A percentile compares a stretch with the other conserved stretches of the same genome.
Evolutionary conservation across 441 rosid genomes (phyloP).

Genomic region (Erodium moschatum): DNA sequence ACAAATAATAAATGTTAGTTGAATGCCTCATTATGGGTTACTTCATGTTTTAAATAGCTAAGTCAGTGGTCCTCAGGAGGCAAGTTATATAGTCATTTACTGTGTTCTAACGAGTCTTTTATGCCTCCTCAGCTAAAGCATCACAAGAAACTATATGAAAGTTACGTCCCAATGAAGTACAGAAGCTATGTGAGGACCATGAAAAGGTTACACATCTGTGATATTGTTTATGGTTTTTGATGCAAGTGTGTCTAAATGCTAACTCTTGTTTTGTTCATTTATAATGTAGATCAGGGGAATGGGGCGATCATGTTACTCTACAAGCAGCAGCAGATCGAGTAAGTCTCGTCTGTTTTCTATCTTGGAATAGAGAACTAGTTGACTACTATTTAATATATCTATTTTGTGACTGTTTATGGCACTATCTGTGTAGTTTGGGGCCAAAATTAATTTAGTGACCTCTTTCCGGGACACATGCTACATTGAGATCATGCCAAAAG

Average conservation of each 20-base stretch:
- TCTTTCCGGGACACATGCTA: conserved; percentile 79
- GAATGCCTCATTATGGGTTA: no score
- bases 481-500: conserved; percentile 76
- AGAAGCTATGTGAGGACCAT: conserved; percentile 64
- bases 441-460: conserved; percentile 75
- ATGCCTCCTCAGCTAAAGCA: conserved; percentile 59
- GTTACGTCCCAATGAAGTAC: conserved; percentile 82
- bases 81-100: neutral
- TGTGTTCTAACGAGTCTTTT: neutral
- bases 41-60: neutral
- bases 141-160: conserved; percentile 61
- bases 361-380: no score
- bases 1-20: no score
- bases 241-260: conserved; percentile 14
- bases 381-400: neutral
- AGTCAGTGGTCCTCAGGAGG: neutral
- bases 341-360: conserved; percentile 19
- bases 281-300: conserved; percentile 61
- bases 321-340: conserved; percentile 95
- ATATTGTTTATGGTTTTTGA: conserved; percentile 13
- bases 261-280: conserved; percentile 20
- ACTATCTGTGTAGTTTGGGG: conserved; percentile 53
- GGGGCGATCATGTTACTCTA: conserved; percentile 89
- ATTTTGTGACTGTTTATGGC: conserved; percentile 22
- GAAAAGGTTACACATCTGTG: conserved; percentile 62